Percentiles rank a stretch among this genome's conserved stretches.
Evolutionary conservation across 73 alveolate genomes (phyloP).

Genomic region (Vitrella brassicaformis): DNA sequence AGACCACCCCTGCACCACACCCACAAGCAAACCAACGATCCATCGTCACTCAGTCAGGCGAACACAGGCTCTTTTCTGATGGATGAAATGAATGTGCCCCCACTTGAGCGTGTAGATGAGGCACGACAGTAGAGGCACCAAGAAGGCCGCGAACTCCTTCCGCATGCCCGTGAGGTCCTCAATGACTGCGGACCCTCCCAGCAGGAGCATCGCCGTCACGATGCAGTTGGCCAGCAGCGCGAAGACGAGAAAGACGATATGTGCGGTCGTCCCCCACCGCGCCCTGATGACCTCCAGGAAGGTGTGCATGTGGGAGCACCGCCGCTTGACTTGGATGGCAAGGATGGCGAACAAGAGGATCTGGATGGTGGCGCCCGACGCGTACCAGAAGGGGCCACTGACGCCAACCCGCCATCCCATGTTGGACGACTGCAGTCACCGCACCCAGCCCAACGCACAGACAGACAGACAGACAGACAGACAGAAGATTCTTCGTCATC

Average conservation of each 20-base stretch:
- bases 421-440: slow-evolving; percentile 21
- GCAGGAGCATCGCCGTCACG: slow-evolving; percentile 27
- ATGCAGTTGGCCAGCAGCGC: slow-evolving; percentile 18
- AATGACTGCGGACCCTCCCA: slow-evolving; percentile 22
- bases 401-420: slow-evolving; percentile 25
- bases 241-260: slow-evolving; percentile 12
- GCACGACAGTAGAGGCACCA: slow-evolving; percentile 7
- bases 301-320: slow-evolving; percentile 16
- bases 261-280: slow-evolving; percentile 14
- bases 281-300: slow-evolving; percentile 18
- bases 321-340: slow-evolving; percentile 26
- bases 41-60: no score
- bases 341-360: slow-evolving; percentile 13
- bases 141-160: slow-evolving; percentile 11
- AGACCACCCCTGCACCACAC: slow-evolving; percentile 27
- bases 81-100: no score
- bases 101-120: slow-evolving; percentile 14
- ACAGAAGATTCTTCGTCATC: no score
- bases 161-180: slow-evolving; percentile 15
- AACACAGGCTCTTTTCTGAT: no score
- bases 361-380: slow-evolving; percentile 30
- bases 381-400: slow-evolving; percentile 27
- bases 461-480: no score
- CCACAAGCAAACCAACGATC: no score
- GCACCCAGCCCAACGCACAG: no score